Percentiles rank a stretch among this genome's conserved stretches.
These are phyloP conservation scores for Schoenoplectus triqueter DNA, from an alignment of 202 grass and related monocot genomes.

Conservation along the genomic window DNA sequence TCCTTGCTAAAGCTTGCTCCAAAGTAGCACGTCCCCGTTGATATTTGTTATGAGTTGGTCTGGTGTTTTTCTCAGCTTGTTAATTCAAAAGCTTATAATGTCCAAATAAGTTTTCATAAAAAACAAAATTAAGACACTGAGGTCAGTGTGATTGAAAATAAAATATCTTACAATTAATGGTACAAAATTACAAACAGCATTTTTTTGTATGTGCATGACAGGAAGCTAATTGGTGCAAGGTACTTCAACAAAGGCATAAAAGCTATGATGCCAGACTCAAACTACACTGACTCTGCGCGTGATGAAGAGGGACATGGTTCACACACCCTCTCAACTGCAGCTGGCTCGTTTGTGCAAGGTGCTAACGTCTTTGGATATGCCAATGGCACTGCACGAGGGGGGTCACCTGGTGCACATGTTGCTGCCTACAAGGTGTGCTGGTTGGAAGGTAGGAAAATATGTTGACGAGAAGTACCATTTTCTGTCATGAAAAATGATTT, in stretches of 20 bases:
- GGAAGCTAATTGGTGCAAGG: conserved; percentile 74
- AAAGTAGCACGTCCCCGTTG: too few relatives aligned
- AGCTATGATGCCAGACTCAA: neutral
- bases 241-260: conserved; percentile 67
- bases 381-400: conserved; percentile 80
- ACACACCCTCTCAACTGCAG: conserved; percentile 85
- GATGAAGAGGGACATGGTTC: conserved; percentile 84
- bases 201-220: conserved; percentile 17
- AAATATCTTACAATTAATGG: neutral
- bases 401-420: conserved; percentile 55
- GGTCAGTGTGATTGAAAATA: neutral
- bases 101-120: neutral
- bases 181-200: neutral
- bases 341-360: conserved; percentile 58
- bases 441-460: conserved; percentile 31
- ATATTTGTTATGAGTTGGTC: too few relatives aligned
- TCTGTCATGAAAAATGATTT: neutral
- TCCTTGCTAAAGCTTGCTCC: too few relatives aligned
- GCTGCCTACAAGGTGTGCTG: conserved; percentile 81
- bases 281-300: conserved; percentile 53
- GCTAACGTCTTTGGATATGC: conserved; percentile 67
- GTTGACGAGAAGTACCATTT: neutral
- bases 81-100: neutral
- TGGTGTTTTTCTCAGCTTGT: neutral
- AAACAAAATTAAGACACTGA: neutral